Evolutionary conservation across 352 stramenopile species (phyloP).

Genomic region (Globisporangium ultimum): DNA sequence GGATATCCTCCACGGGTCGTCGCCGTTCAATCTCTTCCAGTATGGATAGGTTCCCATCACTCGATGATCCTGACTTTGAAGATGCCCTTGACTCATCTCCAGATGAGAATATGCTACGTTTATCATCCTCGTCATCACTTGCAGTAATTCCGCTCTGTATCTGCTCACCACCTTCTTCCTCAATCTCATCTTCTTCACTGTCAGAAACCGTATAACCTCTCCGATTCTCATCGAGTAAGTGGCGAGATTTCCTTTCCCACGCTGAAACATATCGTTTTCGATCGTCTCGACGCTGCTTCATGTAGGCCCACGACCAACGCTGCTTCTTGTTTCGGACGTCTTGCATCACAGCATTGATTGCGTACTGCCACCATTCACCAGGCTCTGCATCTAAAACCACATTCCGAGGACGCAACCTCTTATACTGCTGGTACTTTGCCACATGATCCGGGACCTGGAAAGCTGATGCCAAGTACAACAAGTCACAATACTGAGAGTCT

Average conservation of each 20-base stretch:
- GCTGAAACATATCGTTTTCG: constrained; percentile 65
- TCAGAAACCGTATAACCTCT: constrained; percentile 41
- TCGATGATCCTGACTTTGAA: constrained; percentile 4
- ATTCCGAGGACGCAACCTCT: constrained; percentile 51
- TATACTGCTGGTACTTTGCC: constrained; percentile 77
- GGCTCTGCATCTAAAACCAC: constrained; percentile 46
- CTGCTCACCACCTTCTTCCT: constrained; percentile 21
- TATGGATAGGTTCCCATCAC: constrained; percentile 8
- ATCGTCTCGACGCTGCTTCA: constrained; percentile 80
- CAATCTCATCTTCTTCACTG: constrained; percentile 62
- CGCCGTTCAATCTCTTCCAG: constrained; percentile 75
- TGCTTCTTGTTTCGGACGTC: constrained; percentile 62
- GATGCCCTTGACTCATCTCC: constrained; percentile 1
- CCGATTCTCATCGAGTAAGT: constrained; percentile 24
- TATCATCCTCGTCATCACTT: constrained; percentile 16
- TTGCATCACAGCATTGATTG: constrained; percentile 57
- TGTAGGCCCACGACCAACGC: constrained; percentile 79
- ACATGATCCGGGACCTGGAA: constrained; percentile 74
- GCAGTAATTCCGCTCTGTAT: constrained; percentile 8
- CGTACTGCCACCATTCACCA: constrained; percentile 81
- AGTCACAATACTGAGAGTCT: constrained; percentile 86
- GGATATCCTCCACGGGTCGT: constrained; percentile 74
- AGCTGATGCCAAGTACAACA: constrained; percentile 72
- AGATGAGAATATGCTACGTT: constrained; percentile 7
- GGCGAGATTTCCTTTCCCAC: constrained; percentile 43